Evolutionary conservation across 768 basidiomycete genomes (phyloP).

Genomic region (Gloeostereum incarnatum): DNA sequence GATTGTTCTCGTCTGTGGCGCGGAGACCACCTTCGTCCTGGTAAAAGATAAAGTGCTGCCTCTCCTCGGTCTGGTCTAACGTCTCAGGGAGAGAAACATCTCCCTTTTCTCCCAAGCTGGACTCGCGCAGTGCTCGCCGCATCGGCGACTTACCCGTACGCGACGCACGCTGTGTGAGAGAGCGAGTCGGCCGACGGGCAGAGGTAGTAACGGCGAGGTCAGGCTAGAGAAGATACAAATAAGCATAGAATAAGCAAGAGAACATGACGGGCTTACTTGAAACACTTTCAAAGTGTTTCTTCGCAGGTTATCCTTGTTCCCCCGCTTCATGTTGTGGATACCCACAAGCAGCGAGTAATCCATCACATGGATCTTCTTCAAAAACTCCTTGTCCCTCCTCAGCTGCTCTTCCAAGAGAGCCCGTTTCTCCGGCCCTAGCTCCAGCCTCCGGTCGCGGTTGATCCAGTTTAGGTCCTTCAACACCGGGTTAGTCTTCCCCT

Average conservation of each 20-base stretch:
- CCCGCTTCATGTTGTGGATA: constrained; percentile 84
- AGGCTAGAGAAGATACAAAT: constrained; percentile 43
- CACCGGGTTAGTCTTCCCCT: constrained; percentile 73
- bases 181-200: too few relatives aligned
- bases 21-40: constrained; percentile 92
- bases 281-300: constrained; percentile 89
- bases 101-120: constrained; percentile 59
- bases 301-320: constrained; percentile 87
- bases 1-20: constrained; percentile 83
- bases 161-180: too few relatives aligned
- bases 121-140: constrained; percentile 76
- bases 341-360: constrained; percentile 94
- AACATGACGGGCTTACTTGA: constrained; percentile 32
- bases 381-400: constrained; percentile 75
- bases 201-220: too few relatives aligned
- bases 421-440: constrained; percentile 94
- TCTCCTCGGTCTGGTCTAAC: constrained; percentile 54
- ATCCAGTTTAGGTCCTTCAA: constrained; percentile 98
- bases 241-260: too few relatives aligned
- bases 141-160: too few relatives aligned
- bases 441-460: constrained; percentile 61
- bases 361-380: constrained; percentile 84
- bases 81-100: constrained; percentile 51
- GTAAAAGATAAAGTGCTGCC: constrained; percentile 83
- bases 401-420: constrained; percentile 89